Evolutionary conservation across 352 stramenopile genomes (phyloP).

Genomic region (Pythium aristosporum): DNA sequence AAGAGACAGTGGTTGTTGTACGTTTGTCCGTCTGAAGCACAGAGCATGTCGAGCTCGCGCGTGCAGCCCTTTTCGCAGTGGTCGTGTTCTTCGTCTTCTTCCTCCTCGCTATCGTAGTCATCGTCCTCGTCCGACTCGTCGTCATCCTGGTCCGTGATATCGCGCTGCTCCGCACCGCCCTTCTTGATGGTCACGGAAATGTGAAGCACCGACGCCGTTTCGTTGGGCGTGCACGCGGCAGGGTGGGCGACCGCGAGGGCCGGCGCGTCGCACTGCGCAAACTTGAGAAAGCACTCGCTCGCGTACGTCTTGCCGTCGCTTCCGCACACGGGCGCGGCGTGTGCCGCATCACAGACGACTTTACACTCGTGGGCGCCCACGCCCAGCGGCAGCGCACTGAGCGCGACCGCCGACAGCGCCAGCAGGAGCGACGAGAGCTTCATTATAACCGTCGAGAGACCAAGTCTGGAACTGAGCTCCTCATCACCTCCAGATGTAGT

Average conservation of each 20-base stretch:
- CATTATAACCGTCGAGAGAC: background rate
- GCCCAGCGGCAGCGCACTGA: background rate
- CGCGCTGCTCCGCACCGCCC: background rate
- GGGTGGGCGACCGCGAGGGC: constrained; percentile 15
- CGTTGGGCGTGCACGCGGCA: constrained; percentile 1
- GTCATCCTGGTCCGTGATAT: constrained; percentile 6
- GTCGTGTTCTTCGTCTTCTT: constrained; percentile 10
- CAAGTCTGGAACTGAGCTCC: constrained; percentile 1
- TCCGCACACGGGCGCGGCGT: constrained; percentile 30
- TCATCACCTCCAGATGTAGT: constrained; percentile 4
- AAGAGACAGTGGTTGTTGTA: constrained; percentile 34
- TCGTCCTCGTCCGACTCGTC: constrained; percentile 6
- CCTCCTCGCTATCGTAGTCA: constrained; percentile 1
- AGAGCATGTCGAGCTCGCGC: constrained; percentile 19
- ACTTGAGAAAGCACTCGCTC: constrained; percentile 28
- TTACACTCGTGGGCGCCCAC: constrained; percentile 24
- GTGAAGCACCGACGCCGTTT: constrained; percentile 9
- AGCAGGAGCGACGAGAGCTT: constrained; percentile 15
- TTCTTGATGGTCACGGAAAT: constrained; percentile 15
- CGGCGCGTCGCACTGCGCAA: constrained; percentile 23
- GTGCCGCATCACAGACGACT: constrained; percentile 24
- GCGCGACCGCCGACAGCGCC: constrained; percentile 6
- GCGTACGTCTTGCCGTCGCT: constrained; percentile 37
- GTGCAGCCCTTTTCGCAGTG: constrained; percentile 24
- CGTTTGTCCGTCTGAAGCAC: constrained; percentile 28